Evolutionary conservation across 176 grass and related monocot genomes (phyloP).

Genomic region (Musa acuminata): DNA sequence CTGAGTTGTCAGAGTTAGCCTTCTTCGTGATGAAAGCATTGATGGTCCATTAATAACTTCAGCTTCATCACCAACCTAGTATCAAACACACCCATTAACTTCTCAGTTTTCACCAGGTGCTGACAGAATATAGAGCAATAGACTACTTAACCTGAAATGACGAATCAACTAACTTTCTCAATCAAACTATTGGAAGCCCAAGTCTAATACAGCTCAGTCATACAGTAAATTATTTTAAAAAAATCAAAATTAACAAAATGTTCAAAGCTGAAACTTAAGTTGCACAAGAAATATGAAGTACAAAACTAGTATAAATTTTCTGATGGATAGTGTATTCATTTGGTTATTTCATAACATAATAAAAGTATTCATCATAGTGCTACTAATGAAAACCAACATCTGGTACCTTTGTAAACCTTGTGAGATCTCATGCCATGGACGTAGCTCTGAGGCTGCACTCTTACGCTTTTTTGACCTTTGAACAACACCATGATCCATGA

Average conservation of each 20-base stretch:
- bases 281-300: constrained; percentile 21
- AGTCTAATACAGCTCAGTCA: constrained; percentile 62
- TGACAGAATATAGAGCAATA: constrained; percentile 23
- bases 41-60: constrained; percentile 42
- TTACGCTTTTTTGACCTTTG: constrained; percentile 71
- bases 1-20: constrained; percentile 60
- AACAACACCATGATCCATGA: constrained; percentile 17
- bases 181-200: constrained; percentile 73
- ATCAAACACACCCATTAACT: constrained; percentile 7
- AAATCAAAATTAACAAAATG: constrained; percentile 12
- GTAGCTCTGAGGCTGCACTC: constrained; percentile 30
- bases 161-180: constrained; percentile 62
- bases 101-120: constrained; percentile 7
- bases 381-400: constrained; percentile 34
- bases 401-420: constrained; percentile 38
- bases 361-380: neutral
- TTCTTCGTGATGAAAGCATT: constrained; percentile 45
- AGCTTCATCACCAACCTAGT: constrained; percentile 53
- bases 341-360: neutral
- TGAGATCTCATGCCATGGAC: constrained; percentile 62
- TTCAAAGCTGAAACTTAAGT: neutral
- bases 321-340: neutral
- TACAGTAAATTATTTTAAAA: constrained; percentile 36
- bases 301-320: neutral
- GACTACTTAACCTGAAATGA: constrained; percentile 3